Evolutionary conservation across 257 asterid species (phyloP), one percentile per base, ranked within the genome.

Genomic region (Gynochthodes officinalis): DNA sequence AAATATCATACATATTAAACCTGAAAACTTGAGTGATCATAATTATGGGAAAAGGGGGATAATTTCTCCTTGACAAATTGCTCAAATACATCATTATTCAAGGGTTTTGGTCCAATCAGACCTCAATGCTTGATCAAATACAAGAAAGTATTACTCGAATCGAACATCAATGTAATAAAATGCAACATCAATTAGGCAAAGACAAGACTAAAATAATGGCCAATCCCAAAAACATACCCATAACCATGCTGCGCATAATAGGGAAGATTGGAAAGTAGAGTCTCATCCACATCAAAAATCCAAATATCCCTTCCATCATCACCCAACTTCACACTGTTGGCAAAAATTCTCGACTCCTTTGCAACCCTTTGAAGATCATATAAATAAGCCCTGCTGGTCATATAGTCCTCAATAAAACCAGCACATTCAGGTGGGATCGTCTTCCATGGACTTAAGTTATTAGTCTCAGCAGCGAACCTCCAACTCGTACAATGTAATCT

Each of bases 211-310:
- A 74, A 35, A 4, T 52, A 25, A 62, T 9, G 10, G 18, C 40
- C 11, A 9, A 15, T 48, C 14, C 28, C 32, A 28, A 32, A 43
- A 35, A 1, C 80, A 40, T 83, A 93, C 95, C 98, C 98, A 73
- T 80, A 87, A 58, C 89, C 89, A 79, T 89, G 96, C 2, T 85
- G 77, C 39, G 79, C 73, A 74, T 94, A 91, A 81, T 94, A 94
- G 28, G 96, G 98, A 72, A 94, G 86, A 79, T 91, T 91, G 0
- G 96, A 91, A 42, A 94, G 87, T 73, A 94, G 79, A 63, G 98
- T 94, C 75, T 91, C 98, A 81, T 94, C 97, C 14, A 91, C 79
- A 73, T 94, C 96, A 69, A 94, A 91, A 73, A 91, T 55, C 98
- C 97, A 94, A 32, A 81, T 85, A 74, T 82, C 80, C 44, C 81